These are phyloP conservation scores for Suillus discolor DNA, from an alignment of 768 basidiomycete species.

Conservation along the genomic window DNA sequence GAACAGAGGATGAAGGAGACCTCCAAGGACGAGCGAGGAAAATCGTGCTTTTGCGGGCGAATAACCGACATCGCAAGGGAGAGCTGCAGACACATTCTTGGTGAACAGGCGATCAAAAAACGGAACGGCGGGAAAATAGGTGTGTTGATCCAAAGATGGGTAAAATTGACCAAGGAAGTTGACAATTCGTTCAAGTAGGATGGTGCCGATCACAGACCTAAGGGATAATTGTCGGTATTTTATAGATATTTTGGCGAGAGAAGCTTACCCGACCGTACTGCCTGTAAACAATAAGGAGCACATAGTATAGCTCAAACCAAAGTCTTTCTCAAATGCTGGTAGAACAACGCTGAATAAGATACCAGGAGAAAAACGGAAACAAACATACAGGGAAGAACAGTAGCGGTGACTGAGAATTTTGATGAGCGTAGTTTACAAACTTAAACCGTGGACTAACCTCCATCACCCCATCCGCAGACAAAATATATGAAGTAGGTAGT, in stretches of 20 bases:
- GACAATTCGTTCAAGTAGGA: constrained; percentile 47
- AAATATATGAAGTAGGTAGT: constrained; percentile 44
- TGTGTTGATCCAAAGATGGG: constrained; percentile 19
- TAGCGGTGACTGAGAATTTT: constrained; percentile 49
- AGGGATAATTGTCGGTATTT: not conserved
- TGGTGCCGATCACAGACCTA: constrained; percentile 51
- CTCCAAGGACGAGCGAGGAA: constrained; percentile 38
- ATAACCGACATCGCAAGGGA: constrained; percentile 20
- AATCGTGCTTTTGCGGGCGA: constrained; percentile 50
- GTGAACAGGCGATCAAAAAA: constrained; percentile 18
- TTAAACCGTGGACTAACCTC: constrained; percentile 28
- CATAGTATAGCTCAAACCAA: constrained; percentile 49
- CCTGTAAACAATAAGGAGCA: constrained; percentile 56
- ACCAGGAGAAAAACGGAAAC: not conserved
- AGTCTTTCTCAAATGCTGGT: constrained; percentile 52
- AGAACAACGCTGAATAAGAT: not conserved
- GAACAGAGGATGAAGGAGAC: constrained; percentile 42
- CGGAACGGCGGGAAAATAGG: constrained; percentile 28
- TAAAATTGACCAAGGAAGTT: constrained; percentile 43
- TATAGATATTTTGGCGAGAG: not conserved
- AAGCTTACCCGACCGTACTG: constrained; percentile 49
- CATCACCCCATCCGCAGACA: constrained; percentile 58
- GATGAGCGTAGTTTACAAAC: constrained; percentile 24
- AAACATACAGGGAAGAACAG: constrained; percentile 53
- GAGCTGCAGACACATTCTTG: not conserved